Evolutionary conservation across 257 asterid species (phyloP), one percentile per base, ranked within the genome.

Genomic region (Ilex aquifolium): DNA sequence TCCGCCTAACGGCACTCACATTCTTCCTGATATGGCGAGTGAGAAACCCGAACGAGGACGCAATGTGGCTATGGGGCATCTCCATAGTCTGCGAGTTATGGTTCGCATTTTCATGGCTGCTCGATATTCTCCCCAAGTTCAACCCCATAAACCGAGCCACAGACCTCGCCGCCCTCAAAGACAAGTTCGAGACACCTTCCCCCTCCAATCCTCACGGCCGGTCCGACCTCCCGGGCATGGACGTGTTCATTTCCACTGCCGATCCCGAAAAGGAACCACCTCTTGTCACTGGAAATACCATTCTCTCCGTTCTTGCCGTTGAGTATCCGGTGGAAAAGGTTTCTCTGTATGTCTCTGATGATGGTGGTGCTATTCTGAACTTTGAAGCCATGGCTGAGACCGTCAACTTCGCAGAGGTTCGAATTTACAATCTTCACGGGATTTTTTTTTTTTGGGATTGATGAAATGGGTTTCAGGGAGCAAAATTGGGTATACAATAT

Each of bases 341-440:
- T 31, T 83, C 95, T 1, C 29, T 89, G n/a, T 92, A 89, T 63
- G 87, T 92, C 11, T 92, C 99, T 0, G 99, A 92, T 64, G 99
- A 92, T 54, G 99, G 97, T 14, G 99, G 95, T 21, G 87, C 97
- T 12, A 83, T 92, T 32, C 89, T 82, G 32, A 92, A 79, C 2
- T 92, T 92, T 61, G 99, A 92, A 80, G 99, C 99, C 81, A 92
- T 92, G 99, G 99, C 97, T 9, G 99, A 92, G 85, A 90, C 94
- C 31, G 99, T 92, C 69, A 74, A 82, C 62, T 92, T 92, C 57
- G 94, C 86, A 11, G 90, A 88, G 97, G 96, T 90, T 72, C 54
- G 32, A 10, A 50, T 31, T 3, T 31, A 64, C 53, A 53, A 30
- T 64, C 44, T 44, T 30, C 2, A 46, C 31, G 21, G 31, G 53